Evolutionary conservation across 2,329 filamentous ascomycete species (phyloP), one percentile per base, ranked within the genome.

Genomic region (Metarhizium humberi): DNA sequence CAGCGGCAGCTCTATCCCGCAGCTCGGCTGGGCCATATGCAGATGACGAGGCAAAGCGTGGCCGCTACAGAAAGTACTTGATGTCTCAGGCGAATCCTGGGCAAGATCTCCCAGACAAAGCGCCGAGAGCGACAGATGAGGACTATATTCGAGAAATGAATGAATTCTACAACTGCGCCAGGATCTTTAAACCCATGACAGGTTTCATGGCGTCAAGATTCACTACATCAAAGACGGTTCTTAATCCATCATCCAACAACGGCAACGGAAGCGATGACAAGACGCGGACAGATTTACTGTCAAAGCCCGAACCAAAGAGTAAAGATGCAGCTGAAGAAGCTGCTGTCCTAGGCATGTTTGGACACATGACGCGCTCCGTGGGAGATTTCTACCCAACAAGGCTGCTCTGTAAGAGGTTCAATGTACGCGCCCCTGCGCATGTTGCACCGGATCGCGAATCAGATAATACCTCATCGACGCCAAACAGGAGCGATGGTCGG

Each of bases 131-230:
- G 64, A 79, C 76, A 6, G 80, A 80, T 25, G 84, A 90, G 45
- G 89, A 94, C 52, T 96, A 89, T 84, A 69, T 85, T 38, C 84
- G 84, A 55, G 94, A 99, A 69, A 75, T 96, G 54, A 75, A 74
- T 52, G 84, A 99, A 64, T 96, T 96, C 60, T 73, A 73, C 61
- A 78, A 77, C 57, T 83, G 80, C 57, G 80, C 80, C 13, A 71
- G 76, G 57, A 82, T 97, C 20, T 99, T 97, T 75, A 92, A 89
- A 67, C 94, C 94, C 1, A 89, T 95, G 73, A 90, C 88, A 2
- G 91, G 91, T 0, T 78, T 90, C 59, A 97, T 99, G 90, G 94
- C 92, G 16, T 90, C 88, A 20, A 85, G 92, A 0, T 99, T 99
- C 68, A 96, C 91, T 0, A 86, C 88, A 2, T 81, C 84, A 1